Percentiles rank a stretch among this genome's conserved stretches.
Conservation (phyloP, 495 filamentous ascomycete genomes). For the Trichoderma asperelloides region DNA sequence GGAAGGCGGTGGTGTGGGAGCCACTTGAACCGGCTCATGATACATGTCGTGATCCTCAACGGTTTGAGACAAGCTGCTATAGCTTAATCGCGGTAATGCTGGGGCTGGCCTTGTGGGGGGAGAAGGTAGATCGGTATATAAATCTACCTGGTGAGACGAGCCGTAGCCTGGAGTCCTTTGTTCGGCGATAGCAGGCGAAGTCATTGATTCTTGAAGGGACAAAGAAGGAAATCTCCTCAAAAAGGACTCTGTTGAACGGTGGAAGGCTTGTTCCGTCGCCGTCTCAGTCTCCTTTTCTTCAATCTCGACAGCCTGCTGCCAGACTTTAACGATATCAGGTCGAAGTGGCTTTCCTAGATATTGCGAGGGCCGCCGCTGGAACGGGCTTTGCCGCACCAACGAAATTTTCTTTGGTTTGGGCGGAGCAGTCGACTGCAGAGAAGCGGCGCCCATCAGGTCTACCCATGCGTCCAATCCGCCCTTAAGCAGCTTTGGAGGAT, state of each 20-base stretch:
- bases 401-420: conserved; percentile 11
- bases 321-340: conserved; percentile 30
- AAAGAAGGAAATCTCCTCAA: conserved; percentile 71
- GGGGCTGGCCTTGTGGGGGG: conserved; percentile 68
- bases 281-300: conserved; percentile 21
- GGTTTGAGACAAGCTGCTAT: conserved; percentile 69
- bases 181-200: conserved; percentile 19
- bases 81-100: conserved; percentile 73
- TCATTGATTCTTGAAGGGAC: conserved; percentile 68
- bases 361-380: conserved; percentile 8
- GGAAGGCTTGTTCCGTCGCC: conserved; percentile 32
- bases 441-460: conserved; percentile 61
- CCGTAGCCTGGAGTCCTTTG: conserved; percentile 19
- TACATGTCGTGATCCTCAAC: conserved; percentile 40
- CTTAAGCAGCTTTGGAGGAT: conserved; percentile 62
- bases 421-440: conserved; percentile 36
- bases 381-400: conserved; percentile 10
- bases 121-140: conserved; percentile 23
- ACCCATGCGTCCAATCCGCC: conserved; percentile 85
- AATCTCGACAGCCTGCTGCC: conserved; percentile 17
- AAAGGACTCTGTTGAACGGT: conserved; percentile 62
- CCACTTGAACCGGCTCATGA: conserved; percentile 19
- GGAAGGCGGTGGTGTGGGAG: conserved; percentile 15
- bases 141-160: conserved; percentile 20
- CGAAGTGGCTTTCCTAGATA: conserved; percentile 12